Percentiles rank a stretch among this genome's conserved stretches.
Conservation (phyloP, 495 filamentous ascomycete genomes). For the Glarea lozoyensis region DNA sequence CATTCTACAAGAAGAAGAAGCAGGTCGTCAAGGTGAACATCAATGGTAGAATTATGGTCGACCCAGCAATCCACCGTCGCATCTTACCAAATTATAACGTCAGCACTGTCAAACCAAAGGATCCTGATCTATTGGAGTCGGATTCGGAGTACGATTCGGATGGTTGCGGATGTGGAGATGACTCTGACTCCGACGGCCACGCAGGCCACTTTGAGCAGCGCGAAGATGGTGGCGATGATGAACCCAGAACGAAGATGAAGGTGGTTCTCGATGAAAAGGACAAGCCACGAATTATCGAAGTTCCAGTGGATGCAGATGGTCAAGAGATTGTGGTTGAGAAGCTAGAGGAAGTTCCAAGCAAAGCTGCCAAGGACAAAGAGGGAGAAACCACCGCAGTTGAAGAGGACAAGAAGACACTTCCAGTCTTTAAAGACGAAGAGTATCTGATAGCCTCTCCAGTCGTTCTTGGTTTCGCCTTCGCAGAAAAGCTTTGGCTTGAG, state of each 20-base stretch:
- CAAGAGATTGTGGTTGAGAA: conserved; percentile 58
- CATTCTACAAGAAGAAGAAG: conserved; percentile 77
- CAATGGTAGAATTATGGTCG: conserved; percentile 87
- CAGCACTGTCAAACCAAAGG: conserved; percentile 67
- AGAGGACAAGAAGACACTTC: conserved; percentile 28
- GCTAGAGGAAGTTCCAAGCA: conserved; percentile 44
- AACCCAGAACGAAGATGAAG: conserved; percentile 54
- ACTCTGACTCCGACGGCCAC: conserved; percentile 11
- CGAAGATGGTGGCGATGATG: conserved; percentile 38
- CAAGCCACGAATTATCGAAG: conserved; percentile 45
- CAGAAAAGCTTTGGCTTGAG: conserved; percentile 86
- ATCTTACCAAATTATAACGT: conserved; percentile 87
- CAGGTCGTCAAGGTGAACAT: conserved; percentile 76
- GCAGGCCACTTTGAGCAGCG: conserved; percentile 12
- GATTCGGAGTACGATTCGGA: conserved; percentile 55
- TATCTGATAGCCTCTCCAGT: conserved; percentile 85
- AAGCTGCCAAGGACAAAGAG: conserved; percentile 27
- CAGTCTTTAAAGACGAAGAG: conserved; percentile 74
- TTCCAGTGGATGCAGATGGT: conserved; percentile 52
- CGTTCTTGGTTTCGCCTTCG: conserved; percentile 87
- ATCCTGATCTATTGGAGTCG: conserved; percentile 57
- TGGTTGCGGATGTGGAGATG: conserved; percentile 36
- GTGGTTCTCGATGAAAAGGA: conserved; percentile 57
- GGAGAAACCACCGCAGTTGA: conserved; percentile 13
- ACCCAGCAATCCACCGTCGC: conserved; percentile 75